phyloP scores from a whole-genome alignment of 139 green algal species.

The Auxenochlorella pyrenoidosa region DNA sequence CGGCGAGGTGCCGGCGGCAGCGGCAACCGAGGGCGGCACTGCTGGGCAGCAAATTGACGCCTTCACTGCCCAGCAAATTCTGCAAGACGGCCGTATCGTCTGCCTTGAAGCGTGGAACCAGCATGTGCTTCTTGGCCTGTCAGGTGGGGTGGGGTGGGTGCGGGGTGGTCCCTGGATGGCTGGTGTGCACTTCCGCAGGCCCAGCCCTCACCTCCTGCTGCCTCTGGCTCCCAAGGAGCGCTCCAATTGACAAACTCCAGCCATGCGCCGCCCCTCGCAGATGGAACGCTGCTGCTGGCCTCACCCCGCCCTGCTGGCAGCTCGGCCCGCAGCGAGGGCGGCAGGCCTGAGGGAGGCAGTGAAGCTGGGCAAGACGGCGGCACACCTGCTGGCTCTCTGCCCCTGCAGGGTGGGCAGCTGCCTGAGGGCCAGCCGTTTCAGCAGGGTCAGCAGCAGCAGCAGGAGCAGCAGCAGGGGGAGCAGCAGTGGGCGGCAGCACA shows the following conservation, averaged over 20 bases:
- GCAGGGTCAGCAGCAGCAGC: neutral
- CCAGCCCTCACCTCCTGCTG: too few relatives aligned
- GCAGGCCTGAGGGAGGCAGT: neutral
- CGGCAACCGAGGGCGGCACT: neutral
- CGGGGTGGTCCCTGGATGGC: neutral
- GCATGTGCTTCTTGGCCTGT: neutral
- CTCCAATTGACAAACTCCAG: too few relatives aligned
- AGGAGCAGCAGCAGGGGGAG: neutral
- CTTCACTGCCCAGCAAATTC: neutral
- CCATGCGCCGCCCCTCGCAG: neutral
- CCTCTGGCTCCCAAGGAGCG: too few relatives aligned
- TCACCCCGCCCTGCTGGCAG: neutral
- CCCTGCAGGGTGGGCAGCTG: neutral
- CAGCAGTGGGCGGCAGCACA: slow-evolving; percentile 14
- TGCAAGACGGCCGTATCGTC: neutral
- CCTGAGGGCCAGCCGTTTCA: neutral
- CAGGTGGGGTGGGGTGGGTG: neutral
- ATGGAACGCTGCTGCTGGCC: slow-evolving; percentile 29
- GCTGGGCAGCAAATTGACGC: slow-evolving; percentile 4
- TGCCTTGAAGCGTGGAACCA: slow-evolving; percentile 31
- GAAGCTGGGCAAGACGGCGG: neutral
- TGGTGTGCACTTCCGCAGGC: too few relatives aligned
- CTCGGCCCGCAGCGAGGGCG: neutral
- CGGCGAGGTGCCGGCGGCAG: neutral
- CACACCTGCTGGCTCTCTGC: neutral